Evolutionary conservation across 192 early-diverging fungal species (phyloP).

Genomic region (Chytriomyces confervae): DNA sequence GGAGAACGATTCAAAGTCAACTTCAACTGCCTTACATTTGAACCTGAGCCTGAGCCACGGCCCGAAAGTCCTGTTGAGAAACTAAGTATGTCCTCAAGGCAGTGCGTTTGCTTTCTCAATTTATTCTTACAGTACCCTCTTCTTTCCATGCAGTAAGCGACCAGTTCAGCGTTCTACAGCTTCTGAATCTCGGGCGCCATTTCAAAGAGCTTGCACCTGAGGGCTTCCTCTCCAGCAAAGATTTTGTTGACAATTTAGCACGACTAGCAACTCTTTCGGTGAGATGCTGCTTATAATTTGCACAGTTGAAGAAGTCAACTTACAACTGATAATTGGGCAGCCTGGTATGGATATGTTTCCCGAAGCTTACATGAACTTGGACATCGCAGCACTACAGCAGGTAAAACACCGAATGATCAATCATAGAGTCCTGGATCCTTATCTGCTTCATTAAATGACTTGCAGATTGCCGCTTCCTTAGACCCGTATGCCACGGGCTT

Average conservation of each 20-base stretch:
- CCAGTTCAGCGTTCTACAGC: slow-evolving; percentile 60
- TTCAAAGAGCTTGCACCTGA: slow-evolving; percentile 46
- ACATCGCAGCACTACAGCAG: slow-evolving; percentile 55
- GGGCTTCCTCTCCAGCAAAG: slow-evolving; percentile 48
- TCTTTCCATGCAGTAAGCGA: slow-evolving; percentile 43
- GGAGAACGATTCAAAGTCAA: slow-evolving; percentile 65
- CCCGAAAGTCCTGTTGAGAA: slow-evolving; percentile 62
- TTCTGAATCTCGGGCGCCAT: slow-evolving; percentile 48
- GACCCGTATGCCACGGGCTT: slow-evolving; percentile 65
- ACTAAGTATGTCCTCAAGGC: slow-evolving; percentile 31
- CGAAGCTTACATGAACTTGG: slow-evolving; percentile 49
- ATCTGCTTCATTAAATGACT: not conserved
- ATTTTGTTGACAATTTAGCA: slow-evolving; percentile 53
- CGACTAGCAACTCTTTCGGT: slow-evolving; percentile 38
- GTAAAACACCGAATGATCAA: slow-evolving; percentile 19
- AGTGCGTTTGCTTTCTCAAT: too few relatives aligned
- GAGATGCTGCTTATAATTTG: slow-evolving; percentile 21
- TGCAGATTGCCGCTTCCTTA: slow-evolving; percentile 40
- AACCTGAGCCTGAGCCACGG: slow-evolving; percentile 62
- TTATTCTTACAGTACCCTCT: too few relatives aligned
- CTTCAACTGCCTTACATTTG: slow-evolving; percentile 53
- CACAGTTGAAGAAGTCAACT: slow-evolving; percentile 15
- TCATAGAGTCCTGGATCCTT: not conserved
- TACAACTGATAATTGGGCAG: not conserved
- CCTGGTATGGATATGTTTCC: slow-evolving; percentile 54